Evolutionary conservation across 139 green algal genomes (phyloP).

Genomic region (Raphidocelis subcapitata): DNA sequence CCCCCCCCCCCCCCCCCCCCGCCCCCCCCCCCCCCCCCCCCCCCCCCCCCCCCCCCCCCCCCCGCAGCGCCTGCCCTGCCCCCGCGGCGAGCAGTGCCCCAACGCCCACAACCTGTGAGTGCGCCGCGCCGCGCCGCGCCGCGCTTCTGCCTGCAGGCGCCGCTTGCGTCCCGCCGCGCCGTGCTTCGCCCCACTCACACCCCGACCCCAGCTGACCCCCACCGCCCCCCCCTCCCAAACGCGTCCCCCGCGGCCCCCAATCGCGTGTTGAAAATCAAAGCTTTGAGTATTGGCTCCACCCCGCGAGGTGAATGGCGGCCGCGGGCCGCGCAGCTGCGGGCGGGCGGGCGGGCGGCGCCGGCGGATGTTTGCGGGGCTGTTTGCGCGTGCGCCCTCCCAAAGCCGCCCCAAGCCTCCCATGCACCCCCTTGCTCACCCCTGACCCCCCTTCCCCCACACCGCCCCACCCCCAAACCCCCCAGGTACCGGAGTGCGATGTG

Average conservation of each 20-base stretch:
- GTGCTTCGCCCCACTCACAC: background rate
- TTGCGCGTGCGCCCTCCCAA: no score
- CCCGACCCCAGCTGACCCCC: background rate
- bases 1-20: no score
- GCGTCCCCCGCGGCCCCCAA: no score
- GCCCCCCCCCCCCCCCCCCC: no score
- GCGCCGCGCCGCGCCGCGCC: background rate
- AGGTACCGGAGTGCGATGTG: conserved; percentile 36
- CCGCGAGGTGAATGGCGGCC: conserved; percentile 42
- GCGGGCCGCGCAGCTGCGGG: background rate
- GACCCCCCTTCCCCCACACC: background rate
- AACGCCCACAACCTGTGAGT: conserved; percentile 81
- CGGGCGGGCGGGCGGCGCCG: background rate
- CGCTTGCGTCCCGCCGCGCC: background rate
- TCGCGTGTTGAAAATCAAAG: no score
- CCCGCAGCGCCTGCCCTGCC: conserved; percentile 62
- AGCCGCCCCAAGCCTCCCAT: no score
- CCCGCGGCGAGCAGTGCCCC: conserved; percentile 74
- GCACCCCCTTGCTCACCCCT: background rate
- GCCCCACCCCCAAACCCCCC: background rate
- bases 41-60: no score
- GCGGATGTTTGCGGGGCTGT: background rate
- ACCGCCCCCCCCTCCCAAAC: background rate
- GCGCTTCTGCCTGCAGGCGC: background rate
- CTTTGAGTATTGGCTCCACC: conserved; percentile 96